Evolutionary conservation across 176 grass and related monocot species (phyloP).

Genomic region (Aegilops longissima): DNA sequence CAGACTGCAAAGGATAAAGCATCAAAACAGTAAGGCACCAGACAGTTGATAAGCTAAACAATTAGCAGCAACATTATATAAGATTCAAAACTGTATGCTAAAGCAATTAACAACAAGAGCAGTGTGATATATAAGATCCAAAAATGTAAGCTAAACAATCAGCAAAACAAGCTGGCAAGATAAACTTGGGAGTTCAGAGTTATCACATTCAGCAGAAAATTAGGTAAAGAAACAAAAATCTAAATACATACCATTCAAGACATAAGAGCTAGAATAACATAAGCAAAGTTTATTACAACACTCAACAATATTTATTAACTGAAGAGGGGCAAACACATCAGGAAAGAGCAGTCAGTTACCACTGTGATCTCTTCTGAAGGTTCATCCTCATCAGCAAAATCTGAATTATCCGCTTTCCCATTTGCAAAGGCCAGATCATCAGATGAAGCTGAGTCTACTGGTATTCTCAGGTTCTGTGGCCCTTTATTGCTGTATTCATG

Average conservation of each 20-base stretch:
- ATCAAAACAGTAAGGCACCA: constrained; percentile 4
- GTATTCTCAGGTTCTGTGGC: not conserved
- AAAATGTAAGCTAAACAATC: not conserved
- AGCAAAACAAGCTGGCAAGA: not conserved
- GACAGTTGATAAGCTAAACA: not conserved
- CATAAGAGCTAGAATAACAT: not conserved
- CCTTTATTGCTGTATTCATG: constrained; percentile 15
- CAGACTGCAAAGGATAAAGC: constrained; percentile 37
- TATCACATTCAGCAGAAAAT: not conserved
- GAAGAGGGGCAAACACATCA: not conserved
- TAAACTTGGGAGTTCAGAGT: not conserved
- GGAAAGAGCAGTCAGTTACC: constrained; percentile 41
- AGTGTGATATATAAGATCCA: not conserved
- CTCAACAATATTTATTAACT: not conserved
- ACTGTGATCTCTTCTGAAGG: constrained; percentile 44
- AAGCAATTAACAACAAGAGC: not conserved
- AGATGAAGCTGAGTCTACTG: constrained; percentile 6
- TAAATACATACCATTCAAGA: not conserved
- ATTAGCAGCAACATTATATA: not conserved
- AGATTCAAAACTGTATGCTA: not conserved
- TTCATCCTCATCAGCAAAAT: constrained; percentile 12
- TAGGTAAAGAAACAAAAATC: not conserved
- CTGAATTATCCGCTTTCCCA: constrained; percentile 29
- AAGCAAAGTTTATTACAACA: not conserved
- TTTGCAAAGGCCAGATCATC: constrained; percentile 32